Base-by-base conservation (phyloP, 2,329 filamentous ascomycete species). In the Chrysoporthe puriensis region DNA sequence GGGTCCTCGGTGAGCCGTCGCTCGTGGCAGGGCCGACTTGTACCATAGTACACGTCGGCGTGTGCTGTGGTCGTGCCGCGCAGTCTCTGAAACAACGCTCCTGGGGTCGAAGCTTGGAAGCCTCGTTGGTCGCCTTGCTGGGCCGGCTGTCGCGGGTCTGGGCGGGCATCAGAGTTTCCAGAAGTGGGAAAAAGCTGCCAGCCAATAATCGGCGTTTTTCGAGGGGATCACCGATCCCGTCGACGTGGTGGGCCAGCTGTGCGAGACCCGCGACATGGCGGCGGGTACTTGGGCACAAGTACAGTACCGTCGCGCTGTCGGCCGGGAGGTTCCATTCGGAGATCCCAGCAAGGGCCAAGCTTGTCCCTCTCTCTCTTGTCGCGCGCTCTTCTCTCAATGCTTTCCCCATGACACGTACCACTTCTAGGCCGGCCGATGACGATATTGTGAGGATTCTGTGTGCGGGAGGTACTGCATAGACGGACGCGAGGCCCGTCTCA, bases 171-270 rank as follows among this genome's bases (percentile, higher is more conserved):
- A 40, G 16, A 32, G 21, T 13, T 11, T 6, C 52, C 14, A 44
- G 40, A 57, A 56, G 62, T 63, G 62, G 62, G 62, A 46, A 57
- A 63, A 63, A 63, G 62, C 52, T 63, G 62, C 46, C 52, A 63
- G 52, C 62, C 62, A 63, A 63, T 63, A 63, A 63, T 63, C 62
- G 62, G 62, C 26, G 62, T 63, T 63, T 63, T 13, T 56, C 18
- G 21, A 40, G 44, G 40, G 8, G 36, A 63, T 63, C 62, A 63
- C 62, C 62, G 62, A 63, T 63, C 50, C 40, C 62, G 62, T 63
- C 62, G 32, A 63, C 40, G 50, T 56, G 61, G 48, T 26, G 61
- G 59, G 21, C 48, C 32, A 43, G 46, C 40, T 54, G 7, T 43
- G 32, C 43, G 44, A 48, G 59, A 50, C 59, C 59, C 32, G 59